These are phyloP conservation scores for Eucalyptus sideroxylon DNA, from an alignment of 345 rosid species.

Conservation along the genomic window DNA sequence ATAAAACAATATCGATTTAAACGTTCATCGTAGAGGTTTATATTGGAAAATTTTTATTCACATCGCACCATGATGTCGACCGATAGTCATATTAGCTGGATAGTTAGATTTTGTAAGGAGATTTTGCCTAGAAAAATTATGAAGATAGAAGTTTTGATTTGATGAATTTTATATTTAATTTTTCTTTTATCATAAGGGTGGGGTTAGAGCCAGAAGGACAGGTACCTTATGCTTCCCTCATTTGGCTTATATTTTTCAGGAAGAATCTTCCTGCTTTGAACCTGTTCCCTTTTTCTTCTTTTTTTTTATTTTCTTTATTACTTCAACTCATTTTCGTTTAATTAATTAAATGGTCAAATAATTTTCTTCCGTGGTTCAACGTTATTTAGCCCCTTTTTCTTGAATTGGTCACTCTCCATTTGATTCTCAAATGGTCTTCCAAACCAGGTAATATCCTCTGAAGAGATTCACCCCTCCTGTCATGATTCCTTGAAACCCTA, in stretches of 20 bases:
- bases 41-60: neutral
- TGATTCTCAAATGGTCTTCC: neutral
- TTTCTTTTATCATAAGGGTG: neutral
- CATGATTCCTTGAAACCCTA: neutral
- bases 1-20: neutral
- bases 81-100: neutral
- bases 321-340: neutral
- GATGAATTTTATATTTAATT: neutral
- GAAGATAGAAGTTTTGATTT: neutral
- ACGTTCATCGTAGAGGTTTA: accelerated
- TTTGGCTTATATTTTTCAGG: neutral
- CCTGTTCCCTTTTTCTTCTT: neutral
- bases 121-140: neutral
- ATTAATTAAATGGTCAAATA: neutral
- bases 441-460: neutral
- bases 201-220: neutral
- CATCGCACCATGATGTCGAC: neutral
- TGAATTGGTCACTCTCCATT: neutral
- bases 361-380: neutral
- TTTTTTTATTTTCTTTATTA: neutral
- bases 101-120: neutral
- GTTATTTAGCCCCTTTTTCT: neutral
- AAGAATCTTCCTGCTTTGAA: neutral
- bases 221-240: neutral
- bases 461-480: neutral